A percentile compares a stretch with the other conserved stretches of the same genome.
phyloP scores from a whole-genome alignment of 2,329 filamentous ascomycete genomes.

The Cercospora berteroae region DNA sequence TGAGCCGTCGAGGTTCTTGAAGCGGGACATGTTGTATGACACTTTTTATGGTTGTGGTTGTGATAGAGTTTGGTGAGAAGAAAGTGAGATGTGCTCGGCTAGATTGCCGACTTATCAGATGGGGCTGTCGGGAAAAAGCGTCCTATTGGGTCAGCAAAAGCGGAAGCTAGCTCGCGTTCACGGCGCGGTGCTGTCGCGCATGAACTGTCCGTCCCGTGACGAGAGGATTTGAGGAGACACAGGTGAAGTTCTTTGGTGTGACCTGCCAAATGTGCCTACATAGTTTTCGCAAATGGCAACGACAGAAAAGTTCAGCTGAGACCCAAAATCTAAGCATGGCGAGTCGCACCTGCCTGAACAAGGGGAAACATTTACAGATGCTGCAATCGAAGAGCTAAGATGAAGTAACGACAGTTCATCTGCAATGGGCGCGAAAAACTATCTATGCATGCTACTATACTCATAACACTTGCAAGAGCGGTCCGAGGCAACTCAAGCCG shows the following conservation, averaged over 20 bases:
- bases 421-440: not conserved
- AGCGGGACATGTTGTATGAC: not conserved
- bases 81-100: not conserved
- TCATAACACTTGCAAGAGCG: not conserved
- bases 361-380: too few species aligned
- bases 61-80: conserved; percentile 1
- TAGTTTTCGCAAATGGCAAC: not conserved
- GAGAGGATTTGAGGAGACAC: not conserved
- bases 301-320: not conserved
- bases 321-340: not conserved
- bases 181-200: conserved; percentile 11
- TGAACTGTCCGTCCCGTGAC: conserved; percentile 3
- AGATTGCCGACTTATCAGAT: not conserved
- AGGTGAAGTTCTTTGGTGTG: not conserved
- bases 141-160: not conserved
- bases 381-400: not conserved
- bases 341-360: not conserved
- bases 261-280: not conserved
- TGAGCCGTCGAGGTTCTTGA: conserved; percentile 12
- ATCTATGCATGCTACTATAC: not conserved
- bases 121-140: not conserved
- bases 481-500: not conserved
- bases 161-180: conserved; percentile 4
- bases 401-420: not conserved
- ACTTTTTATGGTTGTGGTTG: conserved; percentile 4